Evolutionary conservation across 75 land plant species (phyloP).

Genomic region (Sequoiadendron giganteum): DNA sequence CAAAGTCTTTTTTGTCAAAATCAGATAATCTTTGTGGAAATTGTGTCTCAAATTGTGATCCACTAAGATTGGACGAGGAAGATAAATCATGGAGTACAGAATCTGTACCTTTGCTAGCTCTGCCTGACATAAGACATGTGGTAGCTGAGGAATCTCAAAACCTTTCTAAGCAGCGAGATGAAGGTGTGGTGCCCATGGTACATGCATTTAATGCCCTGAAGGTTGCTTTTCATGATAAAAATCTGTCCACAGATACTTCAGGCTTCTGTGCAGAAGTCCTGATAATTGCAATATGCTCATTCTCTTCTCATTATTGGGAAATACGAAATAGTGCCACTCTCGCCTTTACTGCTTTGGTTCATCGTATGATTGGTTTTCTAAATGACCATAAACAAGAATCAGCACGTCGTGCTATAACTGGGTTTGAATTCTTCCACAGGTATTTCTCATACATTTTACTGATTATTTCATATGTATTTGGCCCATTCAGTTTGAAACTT

Average conservation of each 20-base stretch:
- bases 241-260: constrained; percentile 91
- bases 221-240: constrained; percentile 94
- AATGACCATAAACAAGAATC: constrained; percentile 87
- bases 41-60: constrained; percentile 5
- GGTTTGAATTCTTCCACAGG: constrained; percentile 99
- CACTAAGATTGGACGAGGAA: background rate
- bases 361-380: constrained; percentile 92
- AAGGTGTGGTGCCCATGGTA: constrained; percentile 92
- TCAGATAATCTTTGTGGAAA: constrained; percentile 15
- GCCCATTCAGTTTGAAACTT: background rate
- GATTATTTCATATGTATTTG: background rate
- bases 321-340: constrained; percentile 90
- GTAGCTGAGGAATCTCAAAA: constrained; percentile 2
- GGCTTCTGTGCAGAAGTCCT: constrained; percentile 95
- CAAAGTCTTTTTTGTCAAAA: constrained; percentile 35
- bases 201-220: constrained; percentile 94
- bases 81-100: background rate
- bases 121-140: background rate
- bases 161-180: constrained; percentile 68
- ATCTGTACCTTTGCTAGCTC: background rate
- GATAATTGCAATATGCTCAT: constrained; percentile 69
- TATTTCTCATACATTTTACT: constrained; percentile 18
- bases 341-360: constrained; percentile 90
- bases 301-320: constrained; percentile 93
- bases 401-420: constrained; percentile 86